A percentile compares a stretch with the other conserved stretches of the same genome.
Conservation (phyloP, 371 early-diverging fungal genomes). For the Amoeboaphelidium protococcarum region DNA sequence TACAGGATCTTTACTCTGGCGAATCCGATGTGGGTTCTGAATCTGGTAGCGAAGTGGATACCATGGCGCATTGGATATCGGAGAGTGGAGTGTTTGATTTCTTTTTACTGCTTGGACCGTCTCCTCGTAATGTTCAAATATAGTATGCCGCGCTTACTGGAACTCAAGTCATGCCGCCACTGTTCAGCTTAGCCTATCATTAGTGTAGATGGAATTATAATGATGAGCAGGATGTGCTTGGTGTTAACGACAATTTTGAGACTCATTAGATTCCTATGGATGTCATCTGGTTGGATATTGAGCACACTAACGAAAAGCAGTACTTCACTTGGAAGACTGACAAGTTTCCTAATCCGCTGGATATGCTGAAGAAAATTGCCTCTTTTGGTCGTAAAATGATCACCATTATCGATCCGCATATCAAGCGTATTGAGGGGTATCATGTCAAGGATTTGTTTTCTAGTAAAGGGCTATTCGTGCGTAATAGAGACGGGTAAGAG, state of each 20-base stretch:
- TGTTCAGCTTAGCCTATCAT: conserved; percentile 73
- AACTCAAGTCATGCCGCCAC: conserved; percentile 51
- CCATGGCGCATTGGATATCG: conserved; percentile 54
- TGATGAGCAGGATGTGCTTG: conserved; percentile 47
- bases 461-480: conserved; percentile 42
- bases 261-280: conserved; percentile 62
- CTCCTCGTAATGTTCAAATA: conserved; percentile 32
- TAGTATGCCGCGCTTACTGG: conserved; percentile 55
- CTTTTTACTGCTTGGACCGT: conserved; percentile 62
- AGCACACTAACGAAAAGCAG: conserved; percentile 66
- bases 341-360: conserved; percentile 64
- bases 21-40: background rate
- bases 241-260: conserved; percentile 55
- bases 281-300: conserved; percentile 84
- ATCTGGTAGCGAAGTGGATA: background rate
- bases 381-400: conserved; percentile 60
- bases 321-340: conserved; percentile 69
- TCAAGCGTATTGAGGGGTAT: conserved; percentile 55
- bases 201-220: conserved; percentile 85
- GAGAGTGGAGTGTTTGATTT: conserved; percentile 75
- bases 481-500: conserved; percentile 30
- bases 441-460: conserved; percentile 45
- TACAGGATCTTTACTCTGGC: background rate
- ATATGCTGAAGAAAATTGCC: conserved; percentile 49
- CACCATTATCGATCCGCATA: conserved; percentile 86